phyloP scores from a whole-genome alignment of 2,329 filamentous ascomycete genomes.

The Cercospora sesami region DNA sequence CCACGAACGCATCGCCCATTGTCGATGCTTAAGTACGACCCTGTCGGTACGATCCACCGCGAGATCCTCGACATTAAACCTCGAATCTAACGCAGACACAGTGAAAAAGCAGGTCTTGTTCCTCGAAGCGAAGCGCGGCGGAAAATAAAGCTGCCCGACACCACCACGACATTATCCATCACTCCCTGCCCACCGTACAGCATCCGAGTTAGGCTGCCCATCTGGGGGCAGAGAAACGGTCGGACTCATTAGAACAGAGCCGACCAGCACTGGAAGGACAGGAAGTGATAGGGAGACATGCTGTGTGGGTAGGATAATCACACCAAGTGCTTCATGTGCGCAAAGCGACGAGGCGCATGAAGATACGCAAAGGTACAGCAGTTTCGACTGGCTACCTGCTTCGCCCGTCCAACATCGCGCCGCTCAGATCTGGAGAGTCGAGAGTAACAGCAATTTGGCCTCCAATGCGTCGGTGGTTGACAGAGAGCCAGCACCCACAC shows the following conservation, averaged over 20 bases:
- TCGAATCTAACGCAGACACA: conserved; percentile 40
- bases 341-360: not conserved
- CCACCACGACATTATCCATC: not conserved
- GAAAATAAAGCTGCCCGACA: conserved; percentile 34
- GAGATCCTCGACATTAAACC: not conserved
- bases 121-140: conserved; percentile 83
- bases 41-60: conserved; percentile 66
- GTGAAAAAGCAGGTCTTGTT: conserved; percentile 96
- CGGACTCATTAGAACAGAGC: not conserved
- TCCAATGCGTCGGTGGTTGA: not conserved
- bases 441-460: not conserved
- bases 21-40: conserved; percentile 99
- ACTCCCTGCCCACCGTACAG: not conserved
- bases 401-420: not conserved
- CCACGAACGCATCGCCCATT: conserved; percentile 79
- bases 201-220: not conserved
- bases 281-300: not conserved
- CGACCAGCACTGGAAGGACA: not conserved
- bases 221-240: not conserved
- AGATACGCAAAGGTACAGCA: not conserved
- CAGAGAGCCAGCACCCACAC: not conserved
- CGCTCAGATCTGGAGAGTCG: not conserved
- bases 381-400: not conserved
- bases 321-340: not conserved
- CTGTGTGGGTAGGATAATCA: not conserved